Percentiles rank a stretch among this genome's conserved stretches.
These are phyloP conservation scores for Senecio squalidus DNA, from an alignment of 140 eudicot genomes.

Conservation along the genomic window DNA sequence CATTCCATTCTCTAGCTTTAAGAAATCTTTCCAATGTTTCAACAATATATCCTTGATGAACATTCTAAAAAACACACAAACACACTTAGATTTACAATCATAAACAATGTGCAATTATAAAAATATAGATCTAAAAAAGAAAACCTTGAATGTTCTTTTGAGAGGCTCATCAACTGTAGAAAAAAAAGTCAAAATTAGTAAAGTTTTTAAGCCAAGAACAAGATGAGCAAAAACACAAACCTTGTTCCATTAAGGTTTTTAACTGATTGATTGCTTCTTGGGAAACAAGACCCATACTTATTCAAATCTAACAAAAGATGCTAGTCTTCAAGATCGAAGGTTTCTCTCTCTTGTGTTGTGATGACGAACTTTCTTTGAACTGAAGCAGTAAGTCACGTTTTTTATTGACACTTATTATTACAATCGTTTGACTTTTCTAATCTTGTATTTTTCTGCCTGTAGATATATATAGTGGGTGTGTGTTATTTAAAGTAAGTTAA, in stretches of 20 bases:
- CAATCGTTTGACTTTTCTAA: no score
- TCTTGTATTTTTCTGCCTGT: no score
- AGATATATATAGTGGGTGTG: no score
- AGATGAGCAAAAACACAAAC: constrained; percentile 28
- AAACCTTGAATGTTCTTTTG: constrained; percentile 45
- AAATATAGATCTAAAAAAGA: constrained; percentile 28
- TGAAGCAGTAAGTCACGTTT: background rate
- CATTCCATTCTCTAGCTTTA: constrained; percentile 84
- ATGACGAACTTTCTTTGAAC: background rate
- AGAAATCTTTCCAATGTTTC: constrained; percentile 67
- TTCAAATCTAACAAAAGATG: constrained; percentile 5
- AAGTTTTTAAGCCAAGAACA: background rate
- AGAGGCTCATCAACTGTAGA: constrained; percentile 51
- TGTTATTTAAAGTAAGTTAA: no score
- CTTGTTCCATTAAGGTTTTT: constrained; percentile 62
- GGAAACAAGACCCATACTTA: constrained; percentile 43
- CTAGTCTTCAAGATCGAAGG: background rate
- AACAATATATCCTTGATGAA: constrained; percentile 71
- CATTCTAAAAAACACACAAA: constrained; percentile 50
- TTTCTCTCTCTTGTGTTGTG: background rate
- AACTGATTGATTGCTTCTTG: constrained; percentile 57
- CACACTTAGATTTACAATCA: no score
- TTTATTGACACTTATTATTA: no score
- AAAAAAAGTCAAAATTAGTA: constrained; percentile 15
- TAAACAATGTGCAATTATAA: no score